phyloP scores from a whole-genome alignment of 352 stramenopile genomes.

The Phytopythium helicoides region DNA sequence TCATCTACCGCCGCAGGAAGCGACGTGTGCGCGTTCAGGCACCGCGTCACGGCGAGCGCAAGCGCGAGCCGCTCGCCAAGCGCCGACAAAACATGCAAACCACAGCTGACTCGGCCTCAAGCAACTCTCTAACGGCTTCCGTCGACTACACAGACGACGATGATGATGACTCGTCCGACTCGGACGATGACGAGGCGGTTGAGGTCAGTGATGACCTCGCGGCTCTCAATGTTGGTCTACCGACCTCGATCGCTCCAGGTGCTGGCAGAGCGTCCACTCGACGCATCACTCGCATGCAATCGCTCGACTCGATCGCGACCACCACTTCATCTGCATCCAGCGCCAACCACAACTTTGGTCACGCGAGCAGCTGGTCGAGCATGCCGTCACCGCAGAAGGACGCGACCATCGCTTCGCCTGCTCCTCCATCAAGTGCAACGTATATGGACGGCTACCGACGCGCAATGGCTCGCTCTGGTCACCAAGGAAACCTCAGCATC shows the following conservation, averaged over 20 bases:
- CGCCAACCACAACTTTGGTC: too few species aligned
- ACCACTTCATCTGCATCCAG: too few species aligned
- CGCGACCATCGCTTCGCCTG: conserved; percentile 11
- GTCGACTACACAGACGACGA: background rate
- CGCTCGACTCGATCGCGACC: too few species aligned
- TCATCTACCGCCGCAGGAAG: conserved; percentile 47
- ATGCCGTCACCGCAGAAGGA: conserved; percentile 6
- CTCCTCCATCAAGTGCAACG: too few species aligned
- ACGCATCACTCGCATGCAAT: too few species aligned
- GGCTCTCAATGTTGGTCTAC: conserved; percentile 1
- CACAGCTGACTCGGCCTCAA: too few species aligned
- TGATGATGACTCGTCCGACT: background rate
- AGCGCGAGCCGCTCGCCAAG: too few species aligned
- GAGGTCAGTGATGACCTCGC: conserved; percentile 11
- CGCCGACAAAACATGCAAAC: too few species aligned
- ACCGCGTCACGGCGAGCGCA: too few species aligned
- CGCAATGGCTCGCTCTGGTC: conserved; percentile 32
- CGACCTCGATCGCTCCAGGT: too few species aligned
- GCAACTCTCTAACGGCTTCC: too few species aligned
- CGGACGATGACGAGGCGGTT: conserved; percentile 14
- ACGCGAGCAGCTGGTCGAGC: background rate
- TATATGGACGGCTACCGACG: conserved; percentile 50
- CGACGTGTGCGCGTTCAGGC: background rate
- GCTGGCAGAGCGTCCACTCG: too few species aligned
- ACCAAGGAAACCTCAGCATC: conserved; percentile 66